phyloP scores from a whole-genome alignment of 805 yeast genomes.

The Naumovozyma dairenensis region DNA sequence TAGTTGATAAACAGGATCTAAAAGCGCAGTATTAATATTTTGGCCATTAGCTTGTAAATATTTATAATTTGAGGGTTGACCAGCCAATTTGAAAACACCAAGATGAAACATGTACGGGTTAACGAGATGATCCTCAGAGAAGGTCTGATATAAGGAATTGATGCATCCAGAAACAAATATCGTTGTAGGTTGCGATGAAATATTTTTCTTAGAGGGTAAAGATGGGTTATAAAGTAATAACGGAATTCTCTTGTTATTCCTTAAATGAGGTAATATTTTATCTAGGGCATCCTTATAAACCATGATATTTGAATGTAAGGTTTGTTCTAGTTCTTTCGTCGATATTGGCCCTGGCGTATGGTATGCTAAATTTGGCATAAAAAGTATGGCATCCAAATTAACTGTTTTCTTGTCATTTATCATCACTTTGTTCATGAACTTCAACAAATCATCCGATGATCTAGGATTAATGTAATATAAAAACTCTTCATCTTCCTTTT shows the following conservation, averaged over 20 bases:
- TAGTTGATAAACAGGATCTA: constrained; percentile 21
- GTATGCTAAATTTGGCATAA: constrained; percentile 28
- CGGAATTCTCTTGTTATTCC: constrained; percentile 10
- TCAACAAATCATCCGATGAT: constrained; percentile 11
- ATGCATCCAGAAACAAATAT: constrained; percentile 23
- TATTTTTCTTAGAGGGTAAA: constrained; percentile 16
- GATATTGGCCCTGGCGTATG: constrained; percentile 23
- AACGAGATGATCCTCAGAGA: constrained; percentile 6
- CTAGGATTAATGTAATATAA: constrained; percentile 19
- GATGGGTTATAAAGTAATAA: constrained; percentile 25
- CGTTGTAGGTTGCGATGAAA: constrained; percentile 22
- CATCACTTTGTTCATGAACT: neutral
- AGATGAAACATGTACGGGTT: constrained; percentile 17
- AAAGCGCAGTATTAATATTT: constrained; percentile 16
- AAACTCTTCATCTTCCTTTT: constrained; percentile 23
- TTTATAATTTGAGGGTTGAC: constrained; percentile 28
- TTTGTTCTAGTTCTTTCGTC: constrained; percentile 13
- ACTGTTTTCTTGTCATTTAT: neutral
- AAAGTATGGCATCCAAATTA: constrained; percentile 19
- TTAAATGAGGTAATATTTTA: constrained; percentile 17
- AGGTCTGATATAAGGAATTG: constrained; percentile 12
- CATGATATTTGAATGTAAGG: constrained; percentile 19
- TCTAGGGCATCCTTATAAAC: constrained; percentile 15
- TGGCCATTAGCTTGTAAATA: constrained; percentile 19
- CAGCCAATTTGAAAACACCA: constrained; percentile 23